phyloP scores from a whole-genome alignment of 495 filamentous ascomycete genomes.

The Neurospora cerealis region DNA sequence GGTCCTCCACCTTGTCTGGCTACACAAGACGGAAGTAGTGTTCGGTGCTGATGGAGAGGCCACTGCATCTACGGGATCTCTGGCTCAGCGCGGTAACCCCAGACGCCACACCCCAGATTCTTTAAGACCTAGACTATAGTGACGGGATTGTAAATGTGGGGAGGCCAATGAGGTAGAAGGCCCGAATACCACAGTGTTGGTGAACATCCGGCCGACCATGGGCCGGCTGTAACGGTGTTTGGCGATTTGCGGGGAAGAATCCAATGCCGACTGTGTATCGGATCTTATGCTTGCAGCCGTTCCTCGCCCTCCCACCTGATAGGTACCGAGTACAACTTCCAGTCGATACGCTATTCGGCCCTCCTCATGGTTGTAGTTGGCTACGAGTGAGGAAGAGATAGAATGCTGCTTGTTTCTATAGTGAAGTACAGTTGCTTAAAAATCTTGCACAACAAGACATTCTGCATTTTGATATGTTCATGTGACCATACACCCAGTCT shows the following conservation, averaged over 20 bases:
- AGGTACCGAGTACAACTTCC: not conserved
- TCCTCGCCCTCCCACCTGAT: not conserved
- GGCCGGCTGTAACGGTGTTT: not conserved
- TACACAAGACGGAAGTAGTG: not conserved
- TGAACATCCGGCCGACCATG: not conserved
- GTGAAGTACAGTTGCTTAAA: not conserved
- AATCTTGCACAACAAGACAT: not conserved
- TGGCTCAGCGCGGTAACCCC: not conserved
- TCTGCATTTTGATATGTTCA: not conserved
- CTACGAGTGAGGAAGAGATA: not conserved
- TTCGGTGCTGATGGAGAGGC: not conserved
- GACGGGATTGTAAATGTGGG: not conserved
- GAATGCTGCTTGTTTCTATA: not conserved
- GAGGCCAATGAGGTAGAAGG: not conserved
- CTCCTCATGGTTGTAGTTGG: not conserved
- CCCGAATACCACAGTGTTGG: constrained; percentile 3
- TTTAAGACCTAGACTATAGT: not conserved
- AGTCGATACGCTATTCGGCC: not conserved
- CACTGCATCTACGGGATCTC: not conserved
- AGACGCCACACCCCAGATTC: not conserved
- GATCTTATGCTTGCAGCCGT: not conserved
- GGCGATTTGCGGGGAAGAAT: not conserved
- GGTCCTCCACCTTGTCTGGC: not conserved
- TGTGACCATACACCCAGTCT: not conserved
- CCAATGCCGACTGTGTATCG: not conserved